Conservation (phyloP, 345 rosid species). For the Brassica napus region DNA sequence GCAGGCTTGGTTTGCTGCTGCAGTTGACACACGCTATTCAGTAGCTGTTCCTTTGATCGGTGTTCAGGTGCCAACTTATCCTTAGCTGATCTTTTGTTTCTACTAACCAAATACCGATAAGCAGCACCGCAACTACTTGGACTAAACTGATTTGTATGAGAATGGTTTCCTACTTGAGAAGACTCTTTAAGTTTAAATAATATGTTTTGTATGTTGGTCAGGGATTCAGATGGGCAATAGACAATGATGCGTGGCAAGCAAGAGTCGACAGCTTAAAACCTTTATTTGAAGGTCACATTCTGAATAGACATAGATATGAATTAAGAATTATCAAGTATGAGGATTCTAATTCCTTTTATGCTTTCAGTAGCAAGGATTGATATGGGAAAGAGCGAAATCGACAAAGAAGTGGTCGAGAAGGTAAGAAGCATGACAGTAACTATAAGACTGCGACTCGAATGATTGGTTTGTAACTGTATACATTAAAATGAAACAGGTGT, state of each 20-base stretch:
- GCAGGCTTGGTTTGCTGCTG: slow-evolving; percentile 98
- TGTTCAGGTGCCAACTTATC: slow-evolving; percentile 59
- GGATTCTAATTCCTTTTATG: not conserved
- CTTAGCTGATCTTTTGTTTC: not conserved
- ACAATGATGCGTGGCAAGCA: slow-evolving; percentile 75
- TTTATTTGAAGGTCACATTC: slow-evolving; percentile 70
- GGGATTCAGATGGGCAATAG: slow-evolving; percentile 92
- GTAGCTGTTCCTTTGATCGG: slow-evolving; percentile 83
- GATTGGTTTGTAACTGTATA: slow-evolving; percentile 4
- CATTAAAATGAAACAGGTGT: slow-evolving; percentile 51
- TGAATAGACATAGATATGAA: not conserved
- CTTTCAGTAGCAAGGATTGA: slow-evolving; percentile 69
- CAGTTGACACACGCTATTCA: slow-evolving; percentile 67
- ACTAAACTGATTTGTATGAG: not conserved
- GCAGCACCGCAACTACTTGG: not conserved
- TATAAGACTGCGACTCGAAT: not conserved
- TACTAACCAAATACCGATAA: not conserved
- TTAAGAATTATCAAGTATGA: not conserved
- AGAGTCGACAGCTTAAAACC: slow-evolving; percentile 79
- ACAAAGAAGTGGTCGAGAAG: slow-evolving; percentile 82
- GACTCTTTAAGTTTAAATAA: not conserved
- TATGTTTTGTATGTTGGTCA: slow-evolving; percentile 32
- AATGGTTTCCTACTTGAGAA: not conserved
- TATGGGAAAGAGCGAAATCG: slow-evolving; percentile 61
- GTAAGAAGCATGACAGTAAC: slow-evolving; percentile 34